phyloP scores from a whole-genome alignment of 257 asterid genomes.

The Gentiana straminea region DNA sequence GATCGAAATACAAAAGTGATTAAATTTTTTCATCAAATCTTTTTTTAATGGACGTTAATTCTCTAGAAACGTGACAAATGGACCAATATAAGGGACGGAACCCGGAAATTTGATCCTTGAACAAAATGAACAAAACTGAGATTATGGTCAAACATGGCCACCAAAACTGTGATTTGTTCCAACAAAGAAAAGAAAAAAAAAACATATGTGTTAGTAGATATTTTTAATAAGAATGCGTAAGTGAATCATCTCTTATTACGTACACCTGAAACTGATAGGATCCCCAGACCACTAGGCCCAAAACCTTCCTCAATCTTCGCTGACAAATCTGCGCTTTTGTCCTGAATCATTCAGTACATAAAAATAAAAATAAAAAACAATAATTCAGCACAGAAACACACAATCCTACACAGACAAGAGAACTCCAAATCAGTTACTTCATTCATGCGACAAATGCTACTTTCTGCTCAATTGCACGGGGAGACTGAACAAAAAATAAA shows the following conservation, averaged over 20 bases:
- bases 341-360: constrained; percentile 31
- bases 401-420: too few relatives aligned
- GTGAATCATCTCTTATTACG: constrained; percentile 10
- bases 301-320: constrained; percentile 71
- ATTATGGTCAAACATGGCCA: background rate
- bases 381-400: constrained; percentile 6
- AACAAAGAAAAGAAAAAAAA: background rate
- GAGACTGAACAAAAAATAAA: background rate
- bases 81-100: too few relatives aligned
- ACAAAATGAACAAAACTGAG: background rate
- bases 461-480: too few relatives aligned
- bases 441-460: background rate
- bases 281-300: constrained; percentile 81
- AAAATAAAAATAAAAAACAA: background rate
- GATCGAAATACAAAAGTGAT: too few relatives aligned
- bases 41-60: too few relatives aligned
- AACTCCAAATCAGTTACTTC: background rate
- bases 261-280: constrained; percentile 66
- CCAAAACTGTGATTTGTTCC: background rate
- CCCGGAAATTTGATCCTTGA: too few relatives aligned
- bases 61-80: too few relatives aligned
- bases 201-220: background rate
- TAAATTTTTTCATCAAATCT: too few relatives aligned
- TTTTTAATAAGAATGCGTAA: background rate
- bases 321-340: constrained; percentile 45